Conservation (phyloP, 345 rosid species). For the Moricandia moricandioides region DNA sequence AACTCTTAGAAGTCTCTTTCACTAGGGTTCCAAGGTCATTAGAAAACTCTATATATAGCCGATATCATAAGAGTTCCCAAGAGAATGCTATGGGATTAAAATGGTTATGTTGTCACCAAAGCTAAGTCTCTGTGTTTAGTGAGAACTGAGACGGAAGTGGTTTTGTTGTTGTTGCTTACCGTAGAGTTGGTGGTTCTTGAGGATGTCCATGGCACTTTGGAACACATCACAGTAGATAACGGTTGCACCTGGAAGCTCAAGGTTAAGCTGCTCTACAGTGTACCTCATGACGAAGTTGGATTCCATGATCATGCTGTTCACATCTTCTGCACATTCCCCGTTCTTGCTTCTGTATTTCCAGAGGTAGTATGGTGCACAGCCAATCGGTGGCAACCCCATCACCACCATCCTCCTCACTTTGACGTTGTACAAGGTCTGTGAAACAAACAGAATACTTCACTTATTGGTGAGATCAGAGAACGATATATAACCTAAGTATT, state of each 20-base stretch:
- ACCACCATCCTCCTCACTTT: conserved; percentile 67
- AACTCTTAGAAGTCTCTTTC: neutral
- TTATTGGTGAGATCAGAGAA: neutral
- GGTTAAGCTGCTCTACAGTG: conserved; percentile 54
- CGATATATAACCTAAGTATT: neutral
- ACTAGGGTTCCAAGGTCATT: neutral
- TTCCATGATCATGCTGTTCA: conserved; percentile 72
- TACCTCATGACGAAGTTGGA: conserved; percentile 78
- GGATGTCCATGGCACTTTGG: conserved; percentile 80
- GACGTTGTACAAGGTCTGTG: conserved; percentile 67
- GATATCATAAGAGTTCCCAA: neutral
- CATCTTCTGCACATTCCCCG: conserved; percentile 73
- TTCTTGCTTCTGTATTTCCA: conserved; percentile 64
- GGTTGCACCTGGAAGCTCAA: conserved; percentile 51
- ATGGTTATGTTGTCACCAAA: neutral
- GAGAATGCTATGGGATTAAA: no score
- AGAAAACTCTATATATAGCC: neutral
- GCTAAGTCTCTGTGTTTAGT: neutral
- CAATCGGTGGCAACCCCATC: conserved; percentile 86
- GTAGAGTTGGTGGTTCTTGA: conserved; percentile 56
- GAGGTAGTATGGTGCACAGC: conserved; percentile 88
- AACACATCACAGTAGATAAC: conserved; percentile 79
- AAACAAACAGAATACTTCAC: conserved; percentile 3
- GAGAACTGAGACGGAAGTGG: neutral
- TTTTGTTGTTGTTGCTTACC: conserved; percentile 44